Percentiles rank a stretch among this genome's conserved stretches.
Conservation (phyloP, 1,284 basidiomycete species). For the Malassezia equina region DNA sequence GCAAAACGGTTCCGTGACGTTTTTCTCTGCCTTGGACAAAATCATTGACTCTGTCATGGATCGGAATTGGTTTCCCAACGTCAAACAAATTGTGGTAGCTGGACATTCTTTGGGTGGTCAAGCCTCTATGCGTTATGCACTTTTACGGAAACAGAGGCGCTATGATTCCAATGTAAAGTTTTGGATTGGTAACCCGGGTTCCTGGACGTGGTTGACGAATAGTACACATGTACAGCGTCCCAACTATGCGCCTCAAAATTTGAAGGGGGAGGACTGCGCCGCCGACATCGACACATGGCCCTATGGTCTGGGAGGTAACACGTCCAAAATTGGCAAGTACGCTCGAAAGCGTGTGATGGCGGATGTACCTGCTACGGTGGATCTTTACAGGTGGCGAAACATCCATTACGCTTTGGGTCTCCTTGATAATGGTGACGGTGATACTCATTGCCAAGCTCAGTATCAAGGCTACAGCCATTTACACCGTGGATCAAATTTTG, state of each 20-base stretch:
- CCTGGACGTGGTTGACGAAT: slow-evolving; percentile 31
- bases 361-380: slow-evolving; percentile 1
- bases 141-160: slow-evolving; percentile 30
- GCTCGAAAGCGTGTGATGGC: neutral
- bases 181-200: slow-evolving; percentile 44
- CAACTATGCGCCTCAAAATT: slow-evolving; percentile 8
- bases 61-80: slow-evolving; percentile 26
- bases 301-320: slow-evolving; percentile 28
- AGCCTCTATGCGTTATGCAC: slow-evolving; percentile 30
- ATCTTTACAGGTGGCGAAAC: slow-evolving; percentile 26
- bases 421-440: slow-evolving; percentile 36
- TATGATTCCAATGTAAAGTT: slow-evolving; percentile 36
- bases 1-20: slow-evolving; percentile 19
- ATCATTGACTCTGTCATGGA: slow-evolving; percentile 31
- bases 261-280: slow-evolving; percentile 17
- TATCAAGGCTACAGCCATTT: slow-evolving; percentile 39
- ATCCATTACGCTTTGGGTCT: slow-evolving; percentile 33
- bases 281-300: slow-evolving; percentile 24
- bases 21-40: slow-evolving; percentile 32
- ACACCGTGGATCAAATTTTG: slow-evolving; percentile 35
- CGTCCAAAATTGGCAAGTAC: slow-evolving; percentile 13
- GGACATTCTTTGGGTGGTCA: slow-evolving; percentile 45
- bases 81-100: slow-evolving; percentile 39
- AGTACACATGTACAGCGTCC: slow-evolving; percentile 7
- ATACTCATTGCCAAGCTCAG: slow-evolving; percentile 36